Evolutionary conservation across 2,329 filamentous ascomycete species (phyloP), one percentile per base, ranked within the genome.

Genomic region (Scleromitrula shiraiana): DNA sequence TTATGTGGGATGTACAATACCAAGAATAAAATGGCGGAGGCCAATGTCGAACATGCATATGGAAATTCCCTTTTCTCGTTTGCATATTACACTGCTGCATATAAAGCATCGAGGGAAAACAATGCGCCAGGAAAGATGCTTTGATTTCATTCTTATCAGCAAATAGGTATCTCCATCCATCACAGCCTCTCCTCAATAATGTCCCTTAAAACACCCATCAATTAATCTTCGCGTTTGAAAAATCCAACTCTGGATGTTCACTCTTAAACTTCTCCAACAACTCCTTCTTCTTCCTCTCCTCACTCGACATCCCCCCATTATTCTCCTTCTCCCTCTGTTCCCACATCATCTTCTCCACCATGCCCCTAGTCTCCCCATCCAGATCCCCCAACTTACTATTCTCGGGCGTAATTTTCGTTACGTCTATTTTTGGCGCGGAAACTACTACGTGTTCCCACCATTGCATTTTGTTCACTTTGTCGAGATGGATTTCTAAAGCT

Each of bases 281-380:
- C 48, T 98, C 91, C 64, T 82, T 70, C 78, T 97, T 97, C 75
- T 90, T 88, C 75, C 90, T 88, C 76, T 95, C 83, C 73, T 98
- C 93, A 58, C 97, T 93, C 56, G 88, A 95, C 10, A 84, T 89
- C 39, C 89, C 88, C 67, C 85, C 77, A 4, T 93, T 93, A 68
- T 78, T 73, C 73, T 97, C 90, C 80, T 98, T 98, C 73, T 97
- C 90, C 57, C 86, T 77, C 75, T 98, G 93, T 72, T 98, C 93
- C 62, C 78, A 98, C 93, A 98, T 98, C 93, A 98, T 98, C 80
- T 98, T 98, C 80, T 98, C 93, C 37, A 98, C 93, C 91, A 98
- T 97, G 50, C 82, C 79, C 55, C 93, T 79, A 46, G 93, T 98
- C 75, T 95, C 86, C 52, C 93, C 93, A 64, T 97, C 91, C 57